Base-by-base conservation (phyloP, 257 asterid species). In the Nicotiana undulata region DNA sequence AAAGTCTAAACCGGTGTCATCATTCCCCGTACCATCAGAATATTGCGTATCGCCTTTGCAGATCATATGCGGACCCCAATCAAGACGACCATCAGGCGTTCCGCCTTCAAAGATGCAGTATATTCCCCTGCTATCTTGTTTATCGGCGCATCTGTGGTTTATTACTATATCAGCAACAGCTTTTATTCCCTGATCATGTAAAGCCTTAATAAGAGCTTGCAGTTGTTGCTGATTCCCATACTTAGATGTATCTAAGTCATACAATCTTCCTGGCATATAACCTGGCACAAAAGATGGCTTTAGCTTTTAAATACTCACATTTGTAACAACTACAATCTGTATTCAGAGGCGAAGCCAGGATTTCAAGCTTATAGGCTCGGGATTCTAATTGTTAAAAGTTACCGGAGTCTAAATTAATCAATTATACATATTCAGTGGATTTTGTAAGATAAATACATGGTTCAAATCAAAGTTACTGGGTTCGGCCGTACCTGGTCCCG, bases 21-120 rank as follows among this genome's bases (percentile, higher is more conserved):
- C 91, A 66, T 94, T 92, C 26, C 98, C 97, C 1, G 89, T 90
- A 51, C 97, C 98, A 16, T 89, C 97, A 28, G 91, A 86, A 72
- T 82, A 95, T 34, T 86, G 56, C 5, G 76, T 29, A 67, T 95
- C 98, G 74, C 88, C 89, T 13, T 63, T 74, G 90, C 97, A 93
- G 31, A 95, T 95, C 80, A 83, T 81, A 3, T 87, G 81, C 0
- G 98, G 94, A 0, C 95, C 97, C 98, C 98, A 95, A 76, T 95
- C 97, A n/a, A 95, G 95, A 49, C 93, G 95, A 17, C 60, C 88
- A 75, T 92, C 98, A 9, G 91, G 28, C 0, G 97, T 93, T 40
- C 98, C 98, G 9, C 99, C 99, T 55, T 95, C 97, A 75, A 93
- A 95, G 77, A 93, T 84, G 88, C 87, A 75, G 82, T 89, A 93